These are phyloP conservation scores for Leishmania martiniquensis DNA, from an alignment of 208 protist genomes.

Conservation along the genomic window DNA sequence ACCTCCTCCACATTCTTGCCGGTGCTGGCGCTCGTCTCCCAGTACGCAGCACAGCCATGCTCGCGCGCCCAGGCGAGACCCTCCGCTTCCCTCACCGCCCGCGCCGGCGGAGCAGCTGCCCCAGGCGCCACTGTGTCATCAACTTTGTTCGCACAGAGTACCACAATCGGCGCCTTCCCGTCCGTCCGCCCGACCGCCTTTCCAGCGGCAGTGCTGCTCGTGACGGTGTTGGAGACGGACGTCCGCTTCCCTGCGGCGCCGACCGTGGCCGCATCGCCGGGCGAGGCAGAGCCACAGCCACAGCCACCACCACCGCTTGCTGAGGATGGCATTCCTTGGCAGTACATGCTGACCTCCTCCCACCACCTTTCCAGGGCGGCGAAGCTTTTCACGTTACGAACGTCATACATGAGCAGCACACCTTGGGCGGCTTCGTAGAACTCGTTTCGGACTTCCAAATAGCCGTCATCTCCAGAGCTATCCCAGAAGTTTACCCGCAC, in stretches of 20 bases:
- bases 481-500: conserved; percentile 98
- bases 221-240: conserved; percentile 27
- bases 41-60: conserved; percentile 68
- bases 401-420: conserved; percentile 86
- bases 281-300: neutral
- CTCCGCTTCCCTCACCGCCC: conserved; percentile 58
- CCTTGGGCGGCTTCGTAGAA: conserved; percentile 96
- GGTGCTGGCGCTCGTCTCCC: conserved; percentile 73
- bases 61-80: conserved; percentile 62
- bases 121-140: conserved; percentile 38
- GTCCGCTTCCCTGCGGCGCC: conserved; percentile 15
- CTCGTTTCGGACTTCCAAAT: conserved; percentile 94
- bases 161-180: conserved; percentile 37
- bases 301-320: conserved; percentile 2
- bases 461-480: conserved; percentile 90
- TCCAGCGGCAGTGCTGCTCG: conserved; percentile 45
- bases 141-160: conserved; percentile 77
- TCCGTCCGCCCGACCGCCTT: conserved; percentile 40
- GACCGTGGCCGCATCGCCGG: neutral
- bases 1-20: conserved; percentile 50
- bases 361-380: conserved; percentile 66
- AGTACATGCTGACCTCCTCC: conserved; percentile 64
- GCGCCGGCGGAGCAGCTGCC: conserved; percentile 18
- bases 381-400: conserved; percentile 61
- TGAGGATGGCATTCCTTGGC: conserved; percentile 13